Evolutionary conservation across 805 yeast genomes (phyloP).

Genomic region (Grigorovia transvaalensis): DNA sequence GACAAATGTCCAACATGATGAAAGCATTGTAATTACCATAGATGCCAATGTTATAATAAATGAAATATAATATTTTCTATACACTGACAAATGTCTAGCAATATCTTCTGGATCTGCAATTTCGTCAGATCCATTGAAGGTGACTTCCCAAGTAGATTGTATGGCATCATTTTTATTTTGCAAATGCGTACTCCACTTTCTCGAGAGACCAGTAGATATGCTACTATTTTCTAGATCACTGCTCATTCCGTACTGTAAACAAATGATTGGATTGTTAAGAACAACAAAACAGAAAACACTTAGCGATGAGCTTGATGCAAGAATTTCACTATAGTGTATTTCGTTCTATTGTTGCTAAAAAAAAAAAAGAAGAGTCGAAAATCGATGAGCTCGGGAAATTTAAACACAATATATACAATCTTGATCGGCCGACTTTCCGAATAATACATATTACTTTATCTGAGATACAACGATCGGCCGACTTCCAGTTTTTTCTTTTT

Average conservation of each 20-base stretch:
- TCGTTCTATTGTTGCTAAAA: no score
- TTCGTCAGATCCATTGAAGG: conserved; percentile 10
- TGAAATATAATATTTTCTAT: conserved; percentile 50
- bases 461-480: neutral
- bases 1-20: conserved; percentile 60
- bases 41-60: conserved; percentile 44
- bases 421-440: neutral
- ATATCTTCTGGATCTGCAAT: conserved; percentile 26
- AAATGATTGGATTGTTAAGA: no score
- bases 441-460: neutral
- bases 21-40: conserved; percentile 54
- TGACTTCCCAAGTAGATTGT: conserved; percentile 20
- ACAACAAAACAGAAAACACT: no score
- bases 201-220: neutral
- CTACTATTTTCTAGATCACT: neutral
- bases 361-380: neutral
- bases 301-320: no score
- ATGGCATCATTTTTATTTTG: neutral
- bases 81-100: conserved; percentile 29
- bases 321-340: no score
- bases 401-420: no score
- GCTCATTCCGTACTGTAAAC: neutral
- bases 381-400: neutral
- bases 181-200: neutral
- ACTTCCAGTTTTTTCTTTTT: neutral